Evolutionary conservation across 495 filamentous ascomycete species (phyloP).

Genomic region (Penicillium herquei): DNA sequence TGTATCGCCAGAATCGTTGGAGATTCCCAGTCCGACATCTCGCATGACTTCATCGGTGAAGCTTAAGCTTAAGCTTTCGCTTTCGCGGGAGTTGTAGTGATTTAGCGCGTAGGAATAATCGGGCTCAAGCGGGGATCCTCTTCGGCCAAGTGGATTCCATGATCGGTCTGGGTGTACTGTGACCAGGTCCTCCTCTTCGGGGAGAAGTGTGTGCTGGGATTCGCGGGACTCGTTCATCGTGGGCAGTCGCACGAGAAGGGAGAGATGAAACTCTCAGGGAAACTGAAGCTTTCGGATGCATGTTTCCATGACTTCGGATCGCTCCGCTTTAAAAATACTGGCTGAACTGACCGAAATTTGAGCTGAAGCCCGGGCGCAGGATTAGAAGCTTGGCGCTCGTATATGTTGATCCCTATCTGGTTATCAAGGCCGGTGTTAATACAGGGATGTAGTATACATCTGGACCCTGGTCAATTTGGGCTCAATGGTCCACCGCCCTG

Average conservation of each 20-base stretch:
- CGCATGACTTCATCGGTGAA: slow-evolving; percentile 21
- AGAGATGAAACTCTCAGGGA: not conserved
- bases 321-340: not conserved
- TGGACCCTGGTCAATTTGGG: no score
- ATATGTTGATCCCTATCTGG: no score
- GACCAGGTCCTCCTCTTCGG: slow-evolving; percentile 12
- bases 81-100: slow-evolving; percentile 2
- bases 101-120: slow-evolving; percentile 11
- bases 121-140: not conserved
- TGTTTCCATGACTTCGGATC: not conserved
- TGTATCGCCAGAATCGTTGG: slow-evolving; percentile 8
- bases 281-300: not conserved
- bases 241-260: not conserved
- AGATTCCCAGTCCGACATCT: slow-evolving; percentile 25
- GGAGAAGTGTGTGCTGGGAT: slow-evolving; percentile 21
- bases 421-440: no score
- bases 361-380: no score
- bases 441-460: no score
- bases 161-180: slow-evolving; percentile 11
- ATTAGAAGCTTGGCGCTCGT: no score
- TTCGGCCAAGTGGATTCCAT: slow-evolving; percentile 23
- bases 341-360: no score
- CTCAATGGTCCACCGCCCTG: no score
- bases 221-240: slow-evolving; percentile 21
- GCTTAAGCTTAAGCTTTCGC: slow-evolving; percentile 4